Conservation (phyloP, 2,329 filamentous ascomycete species). For the Aspergillus versicolor region DNA sequence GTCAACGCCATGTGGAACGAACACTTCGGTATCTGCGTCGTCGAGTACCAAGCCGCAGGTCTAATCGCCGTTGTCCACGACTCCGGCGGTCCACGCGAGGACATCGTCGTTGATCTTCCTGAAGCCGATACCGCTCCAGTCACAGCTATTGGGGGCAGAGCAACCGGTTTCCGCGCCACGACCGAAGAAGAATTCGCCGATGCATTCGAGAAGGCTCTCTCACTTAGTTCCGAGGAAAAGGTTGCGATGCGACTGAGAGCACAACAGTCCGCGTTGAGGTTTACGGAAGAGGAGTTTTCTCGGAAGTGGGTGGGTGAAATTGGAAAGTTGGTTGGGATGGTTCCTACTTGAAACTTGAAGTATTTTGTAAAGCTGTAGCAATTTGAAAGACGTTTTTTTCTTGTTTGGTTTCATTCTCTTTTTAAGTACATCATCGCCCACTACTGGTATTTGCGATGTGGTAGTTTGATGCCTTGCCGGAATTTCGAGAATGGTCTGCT, state of each 20-base stretch:
- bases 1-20: constrained; percentile 99
- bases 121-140: background rate
- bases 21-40: constrained; percentile 97
- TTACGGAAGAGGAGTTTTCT: constrained; percentile 84
- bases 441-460: too few relatives aligned
- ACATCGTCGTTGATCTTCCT: constrained; percentile 76
- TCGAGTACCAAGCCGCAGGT: constrained; percentile 95
- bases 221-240: constrained; percentile 61
- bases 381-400: background rate
- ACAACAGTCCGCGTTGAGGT: constrained; percentile 73
- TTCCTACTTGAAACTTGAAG: background rate
- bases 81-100: constrained; percentile 86
- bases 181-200: constrained; percentile 76
- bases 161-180: constrained; percentile 84
- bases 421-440: background rate
- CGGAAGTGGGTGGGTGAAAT: constrained; percentile 75
- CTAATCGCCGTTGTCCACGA: constrained; percentile 91
- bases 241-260: constrained; percentile 74
- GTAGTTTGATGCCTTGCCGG: too few relatives aligned
- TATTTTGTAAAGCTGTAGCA: background rate
- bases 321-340: constrained; percentile 64
- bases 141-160: constrained; percentile 58
- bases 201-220: constrained; percentile 74
- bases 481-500: too few relatives aligned
- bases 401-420: background rate